A percentile compares a stretch with the other conserved stretches of the same genome.
phyloP scores from a whole-genome alignment of 2,329 filamentous ascomycete species.

The Ophiostoma angusticollis region DNA sequence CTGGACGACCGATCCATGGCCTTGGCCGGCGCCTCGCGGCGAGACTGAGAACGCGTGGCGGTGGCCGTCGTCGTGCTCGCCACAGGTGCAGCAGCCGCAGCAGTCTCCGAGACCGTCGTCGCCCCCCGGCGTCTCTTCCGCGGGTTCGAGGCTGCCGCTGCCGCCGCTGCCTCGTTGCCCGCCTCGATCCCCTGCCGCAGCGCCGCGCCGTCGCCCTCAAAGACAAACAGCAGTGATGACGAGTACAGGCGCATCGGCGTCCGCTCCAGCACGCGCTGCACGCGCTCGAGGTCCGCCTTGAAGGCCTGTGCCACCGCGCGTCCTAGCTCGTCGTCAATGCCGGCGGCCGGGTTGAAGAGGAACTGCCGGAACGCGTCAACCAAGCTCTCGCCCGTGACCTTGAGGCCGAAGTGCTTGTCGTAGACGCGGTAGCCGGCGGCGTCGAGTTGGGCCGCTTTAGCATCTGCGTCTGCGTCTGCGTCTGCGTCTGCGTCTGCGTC shows the following conservation, averaged over 20 bases:
- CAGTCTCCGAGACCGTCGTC: not conserved
- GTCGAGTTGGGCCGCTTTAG: conserved; percentile 30
- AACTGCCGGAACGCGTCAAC: conserved; percentile 41
- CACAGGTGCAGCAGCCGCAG: too few relatives aligned
- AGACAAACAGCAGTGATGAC: conserved; percentile 48
- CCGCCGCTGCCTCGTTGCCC: conserved; percentile 35
- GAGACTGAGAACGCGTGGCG: conserved; percentile 5
- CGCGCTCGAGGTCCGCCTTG: conserved; percentile 36
- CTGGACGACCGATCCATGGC: conserved; percentile 22
- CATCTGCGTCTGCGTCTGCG: conserved; percentile 28
- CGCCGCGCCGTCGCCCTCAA: conserved; percentile 47
- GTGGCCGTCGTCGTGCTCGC: conserved; percentile 3
- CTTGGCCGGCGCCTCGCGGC: conserved; percentile 12
- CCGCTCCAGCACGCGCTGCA: conserved; percentile 39
- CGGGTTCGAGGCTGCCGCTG: conserved; percentile 11
- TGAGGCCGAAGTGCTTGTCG: conserved; percentile 49
- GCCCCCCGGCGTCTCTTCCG: not conserved
- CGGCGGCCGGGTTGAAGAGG: conserved; percentile 44
- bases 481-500: conserved; percentile 31
- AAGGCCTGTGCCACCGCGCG: conserved; percentile 42
- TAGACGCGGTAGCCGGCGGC: conserved; percentile 46
- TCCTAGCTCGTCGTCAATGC: conserved; percentile 46
- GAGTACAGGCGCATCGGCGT: conserved; percentile 54
- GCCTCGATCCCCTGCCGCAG: conserved; percentile 40
- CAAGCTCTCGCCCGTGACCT: conserved; percentile 41